Conservation (phyloP, 805 yeast genomes). For the Tetrapisispora namnaoensis region DNA sequence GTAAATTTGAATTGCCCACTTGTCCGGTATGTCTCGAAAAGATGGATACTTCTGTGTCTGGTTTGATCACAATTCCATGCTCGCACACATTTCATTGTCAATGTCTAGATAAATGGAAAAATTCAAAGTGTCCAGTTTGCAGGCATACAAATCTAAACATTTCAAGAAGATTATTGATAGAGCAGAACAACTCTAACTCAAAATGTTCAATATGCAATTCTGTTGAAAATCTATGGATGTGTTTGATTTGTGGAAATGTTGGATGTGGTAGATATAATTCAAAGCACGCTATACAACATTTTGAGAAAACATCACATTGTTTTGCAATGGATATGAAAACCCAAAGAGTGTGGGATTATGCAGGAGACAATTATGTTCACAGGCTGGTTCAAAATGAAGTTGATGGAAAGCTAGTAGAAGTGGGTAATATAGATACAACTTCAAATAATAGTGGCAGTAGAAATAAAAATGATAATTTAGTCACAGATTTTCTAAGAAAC, state of each 20-base stretch:
- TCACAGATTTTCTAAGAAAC: slow-evolving; percentile 29
- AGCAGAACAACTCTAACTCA: slow-evolving; percentile 19
- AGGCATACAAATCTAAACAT: slow-evolving; percentile 50
- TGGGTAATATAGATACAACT: slow-evolving; percentile 30
- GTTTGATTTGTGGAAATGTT: slow-evolving; percentile 82
- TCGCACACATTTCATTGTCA: slow-evolving; percentile 90
- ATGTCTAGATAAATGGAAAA: slow-evolving; percentile 81
- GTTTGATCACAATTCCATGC: slow-evolving; percentile 78
- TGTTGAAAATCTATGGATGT: slow-evolving; percentile 68
- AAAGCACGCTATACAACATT: slow-evolving; percentile 81
- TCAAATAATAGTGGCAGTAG: slow-evolving; percentile 3
- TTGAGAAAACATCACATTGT: slow-evolving; percentile 67
- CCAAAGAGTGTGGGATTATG: slow-evolving; percentile 91
- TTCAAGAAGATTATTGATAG: slow-evolving; percentile 19
- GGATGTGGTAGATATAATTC: slow-evolving; percentile 85
- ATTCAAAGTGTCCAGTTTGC: slow-evolving; percentile 86
- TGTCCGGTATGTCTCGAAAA: slow-evolving; percentile 90
- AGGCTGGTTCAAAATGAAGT: slow-evolving; percentile 72
- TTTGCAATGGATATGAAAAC: slow-evolving; percentile 81
- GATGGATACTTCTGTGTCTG: slow-evolving; percentile 73
- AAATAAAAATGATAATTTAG: slow-evolving; percentile 10
- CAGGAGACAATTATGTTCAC: slow-evolving; percentile 85
- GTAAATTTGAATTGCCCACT: slow-evolving; percentile 60
- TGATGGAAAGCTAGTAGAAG: slow-evolving; percentile 84
- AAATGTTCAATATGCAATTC: slow-evolving; percentile 51